Evolutionary conservation across 2,329 filamentous ascomycete species (phyloP).

Genomic region (Stagonosporopsis chrysanthemi): DNA sequence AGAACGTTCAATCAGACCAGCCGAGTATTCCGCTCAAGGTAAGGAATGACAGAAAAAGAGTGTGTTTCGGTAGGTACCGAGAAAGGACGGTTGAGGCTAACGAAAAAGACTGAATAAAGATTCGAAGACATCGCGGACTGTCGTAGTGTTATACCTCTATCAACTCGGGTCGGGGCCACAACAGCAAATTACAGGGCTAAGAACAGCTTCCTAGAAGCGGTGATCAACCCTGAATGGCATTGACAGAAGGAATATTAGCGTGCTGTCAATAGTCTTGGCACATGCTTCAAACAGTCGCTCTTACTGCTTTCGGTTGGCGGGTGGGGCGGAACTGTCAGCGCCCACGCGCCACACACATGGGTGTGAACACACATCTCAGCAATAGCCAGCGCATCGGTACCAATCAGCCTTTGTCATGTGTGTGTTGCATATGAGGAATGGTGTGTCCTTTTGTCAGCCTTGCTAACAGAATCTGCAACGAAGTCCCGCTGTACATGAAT

Average conservation of each 20-base stretch:
- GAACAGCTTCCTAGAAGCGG: neutral
- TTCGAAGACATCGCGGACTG: neutral
- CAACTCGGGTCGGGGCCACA: neutral
- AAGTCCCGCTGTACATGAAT: neutral
- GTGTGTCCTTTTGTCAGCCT: neutral
- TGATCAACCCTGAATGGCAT: neutral
- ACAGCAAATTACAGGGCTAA: conserved; percentile 11
- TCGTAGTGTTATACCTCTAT: conserved; percentile 4
- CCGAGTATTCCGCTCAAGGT: conserved; percentile 32
- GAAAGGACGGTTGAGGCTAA: conserved; percentile 10
- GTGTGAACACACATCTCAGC: neutral
- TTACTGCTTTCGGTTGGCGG: conserved; percentile 1
- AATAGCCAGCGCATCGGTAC: neutral
- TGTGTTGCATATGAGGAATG: neutral
- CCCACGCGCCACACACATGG: neutral
- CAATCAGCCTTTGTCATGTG: neutral
- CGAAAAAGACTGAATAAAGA: conserved; percentile 1
- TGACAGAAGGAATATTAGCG: conserved; percentile 2
- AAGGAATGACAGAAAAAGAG: conserved; percentile 23
- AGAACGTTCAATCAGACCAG: conserved; percentile 34
- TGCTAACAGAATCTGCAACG: neutral
- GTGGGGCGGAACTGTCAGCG: conserved; percentile 1
- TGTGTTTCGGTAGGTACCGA: conserved; percentile 7
- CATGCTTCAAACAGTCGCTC: conserved; percentile 1
- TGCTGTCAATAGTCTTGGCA: conserved; percentile 5